Percentiles rank a stretch among this genome's conserved stretches.
Conservation (phyloP, 768 basidiomycete genomes). For the Pulveroboletus sp. region DNA sequence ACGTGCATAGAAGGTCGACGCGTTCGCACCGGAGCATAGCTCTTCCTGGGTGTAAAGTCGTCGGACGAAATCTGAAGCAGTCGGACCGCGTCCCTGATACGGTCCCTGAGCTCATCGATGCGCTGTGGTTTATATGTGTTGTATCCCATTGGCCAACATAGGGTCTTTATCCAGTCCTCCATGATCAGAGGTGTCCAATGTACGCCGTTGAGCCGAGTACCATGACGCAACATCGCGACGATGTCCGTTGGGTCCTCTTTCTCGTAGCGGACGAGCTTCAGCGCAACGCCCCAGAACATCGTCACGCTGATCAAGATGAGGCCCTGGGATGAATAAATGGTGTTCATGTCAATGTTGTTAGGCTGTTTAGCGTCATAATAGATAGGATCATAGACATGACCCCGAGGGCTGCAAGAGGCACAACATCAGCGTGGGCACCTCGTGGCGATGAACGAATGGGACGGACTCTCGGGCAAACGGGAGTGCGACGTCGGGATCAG, state of each 20-base stretch:
- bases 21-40: neutral
- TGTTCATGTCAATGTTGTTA: conserved; percentile 50
- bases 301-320: conserved; percentile 57
- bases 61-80: conserved; percentile 18
- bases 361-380: conserved; percentile 46
- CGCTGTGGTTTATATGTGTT: conserved; percentile 40
- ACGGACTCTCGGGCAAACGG: conserved; percentile 61
- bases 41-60: conserved; percentile 5
- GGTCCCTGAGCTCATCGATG: conserved; percentile 41
- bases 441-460: neutral
- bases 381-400: conserved; percentile 53
- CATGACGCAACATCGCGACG: conserved; percentile 61
- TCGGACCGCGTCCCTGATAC: conserved; percentile 52
- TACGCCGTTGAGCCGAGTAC: conserved; percentile 45
- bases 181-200: conserved; percentile 53
- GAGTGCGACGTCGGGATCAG: conserved; percentile 65
- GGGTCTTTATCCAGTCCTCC: conserved; percentile 51
- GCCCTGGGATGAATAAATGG: conserved; percentile 53
- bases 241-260: conserved; percentile 63
- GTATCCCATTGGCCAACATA: conserved; percentile 67
- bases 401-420: conserved; percentile 14
- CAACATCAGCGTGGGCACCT: conserved; percentile 6
- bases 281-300: conserved; percentile 67
- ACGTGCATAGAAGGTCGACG: conserved; percentile 13
- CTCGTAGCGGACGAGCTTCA: conserved; percentile 65